A percentile compares a stretch with the other conserved stretches of the same genome.
Conservation (phyloP, 2,329 filamentous ascomycete genomes). For the Bipolaris cookei region DNA sequence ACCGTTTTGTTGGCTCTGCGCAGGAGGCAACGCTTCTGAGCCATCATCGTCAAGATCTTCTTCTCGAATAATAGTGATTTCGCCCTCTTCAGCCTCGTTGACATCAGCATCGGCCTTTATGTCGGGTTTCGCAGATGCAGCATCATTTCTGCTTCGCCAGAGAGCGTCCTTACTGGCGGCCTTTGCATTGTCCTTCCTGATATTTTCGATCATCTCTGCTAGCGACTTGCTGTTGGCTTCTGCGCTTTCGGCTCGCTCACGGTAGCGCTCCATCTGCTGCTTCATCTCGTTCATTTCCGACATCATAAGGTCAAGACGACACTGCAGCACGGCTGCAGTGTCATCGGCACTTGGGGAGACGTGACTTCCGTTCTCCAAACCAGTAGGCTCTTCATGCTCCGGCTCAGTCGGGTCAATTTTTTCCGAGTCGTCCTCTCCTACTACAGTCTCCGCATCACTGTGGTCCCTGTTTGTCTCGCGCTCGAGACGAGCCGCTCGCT, state of each 20-base stretch:
- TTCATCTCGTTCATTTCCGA: conserved; percentile 81
- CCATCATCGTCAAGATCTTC: conserved; percentile 37
- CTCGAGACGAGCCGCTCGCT: conserved; percentile 74
- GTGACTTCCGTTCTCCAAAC: conserved; percentile 30
- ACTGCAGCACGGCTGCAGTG: conserved; percentile 63
- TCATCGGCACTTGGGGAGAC: conserved; percentile 39
- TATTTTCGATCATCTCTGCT: conserved; percentile 84
- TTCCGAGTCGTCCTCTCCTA: conserved; percentile 29
- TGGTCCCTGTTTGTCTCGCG: conserved; percentile 60
- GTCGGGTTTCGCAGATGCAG: conserved; percentile 18
- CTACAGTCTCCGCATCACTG: conserved; percentile 36
- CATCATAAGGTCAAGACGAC: conserved; percentile 76
- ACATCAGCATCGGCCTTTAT: conserved; percentile 23
- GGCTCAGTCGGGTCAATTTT: conserved; percentile 16
- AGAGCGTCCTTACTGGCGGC: conserved; percentile 44
- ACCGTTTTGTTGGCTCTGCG: conserved; percentile 40
- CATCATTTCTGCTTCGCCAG: conserved; percentile 35
- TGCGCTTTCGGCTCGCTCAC: conserved; percentile 76
- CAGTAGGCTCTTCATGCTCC: conserved; percentile 23
- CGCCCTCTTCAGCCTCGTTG: conserved; percentile 40
- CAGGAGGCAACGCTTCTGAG: conserved; percentile 26
- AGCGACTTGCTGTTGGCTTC: conserved; percentile 81
- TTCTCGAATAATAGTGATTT: conserved; percentile 47
- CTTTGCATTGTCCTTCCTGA: conserved; percentile 70
- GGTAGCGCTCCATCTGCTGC: conserved; percentile 78